Percentiles rank a stretch among this genome's conserved stretches.
Conservation (phyloP, 805 yeast species). For the Teunomyces barrocoloradensis region DNA sequence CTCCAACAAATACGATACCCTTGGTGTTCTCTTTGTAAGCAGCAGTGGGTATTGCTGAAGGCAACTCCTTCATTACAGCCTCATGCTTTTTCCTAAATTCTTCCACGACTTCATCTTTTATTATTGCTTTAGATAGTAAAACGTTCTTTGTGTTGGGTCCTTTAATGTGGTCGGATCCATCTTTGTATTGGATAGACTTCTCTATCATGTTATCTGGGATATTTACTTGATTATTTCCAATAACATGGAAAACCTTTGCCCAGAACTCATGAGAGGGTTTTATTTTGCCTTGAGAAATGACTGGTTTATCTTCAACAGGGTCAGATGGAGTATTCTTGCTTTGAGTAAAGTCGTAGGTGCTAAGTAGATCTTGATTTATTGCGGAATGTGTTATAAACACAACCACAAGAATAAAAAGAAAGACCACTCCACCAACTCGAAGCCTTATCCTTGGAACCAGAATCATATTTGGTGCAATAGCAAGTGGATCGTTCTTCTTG, state of each 20-base stretch:
- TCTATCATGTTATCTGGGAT: constrained; percentile 13
- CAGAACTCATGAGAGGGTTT: constrained; percentile 25
- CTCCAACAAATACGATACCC: constrained; percentile 38
- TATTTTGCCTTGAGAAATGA: constrained; percentile 9
- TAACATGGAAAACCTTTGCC: constrained; percentile 23
- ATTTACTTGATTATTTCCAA: constrained; percentile 17
- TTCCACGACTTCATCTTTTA: constrained; percentile 19
- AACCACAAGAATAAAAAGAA: not conserved
- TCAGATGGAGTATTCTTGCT: not conserved
- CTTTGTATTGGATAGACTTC: constrained; percentile 20
- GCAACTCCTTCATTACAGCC: constrained; percentile 19
- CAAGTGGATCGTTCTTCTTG: not conserved
- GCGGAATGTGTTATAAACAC: not conserved
- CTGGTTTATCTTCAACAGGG: constrained; percentile 4
- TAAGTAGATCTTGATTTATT: not conserved
- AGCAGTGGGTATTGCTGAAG: constrained; percentile 13
- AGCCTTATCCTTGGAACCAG: constrained; percentile 1
- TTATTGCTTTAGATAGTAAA: constrained; percentile 24
- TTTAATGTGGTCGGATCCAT: constrained; percentile 14
- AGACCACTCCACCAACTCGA: not conserved
- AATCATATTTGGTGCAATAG: not conserved
- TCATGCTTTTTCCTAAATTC: constrained; percentile 23
- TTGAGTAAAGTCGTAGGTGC: not conserved
- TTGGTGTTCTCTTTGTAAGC: constrained; percentile 20
- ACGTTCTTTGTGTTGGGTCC: constrained; percentile 22